Base-by-base conservation (phyloP, 352 stramenopile genomes). In the Phytophthora fragariae region DNA sequence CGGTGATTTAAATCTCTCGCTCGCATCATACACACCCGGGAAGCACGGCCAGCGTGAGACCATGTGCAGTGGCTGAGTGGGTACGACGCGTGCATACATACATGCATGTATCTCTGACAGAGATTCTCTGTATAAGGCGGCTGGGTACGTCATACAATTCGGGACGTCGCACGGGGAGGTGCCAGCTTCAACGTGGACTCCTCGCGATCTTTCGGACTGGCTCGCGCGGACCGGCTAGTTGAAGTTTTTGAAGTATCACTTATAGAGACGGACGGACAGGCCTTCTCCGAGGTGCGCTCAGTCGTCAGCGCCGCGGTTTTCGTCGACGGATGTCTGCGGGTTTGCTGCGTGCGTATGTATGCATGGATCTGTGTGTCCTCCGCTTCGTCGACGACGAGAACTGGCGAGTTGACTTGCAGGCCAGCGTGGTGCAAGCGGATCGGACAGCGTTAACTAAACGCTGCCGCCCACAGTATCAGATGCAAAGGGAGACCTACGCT, bases 151-250 rank as follows among this genome's bases (percentile, higher is more conserved):
- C 68, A 79, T 54, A 31, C 52, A 72, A 71, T 75, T 67, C 37
- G 33, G 31, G 49, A 68, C 62, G 62, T 72, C 72, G 60, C 61
- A 76, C 62, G 39, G 31, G 35, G 39, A 52, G 19, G 54, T 11
- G 31, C 35, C 31, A 58, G 65, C 57, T 62, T 55, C 12, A 57
- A 70, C 53, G 29, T 65, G 62, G 46, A 14, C 57, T 64, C 53
- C 41, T 50, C 53, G 52, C 52, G 65, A 76, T 75, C 62, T 76
- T 76, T 68, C 27, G 50, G 52, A 78, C 70, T 64, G 65, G 62
- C 74, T 78, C 33, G 35, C 50, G 27, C 71, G 74, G 70, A 81
- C 74, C 73, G 73, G 63, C 73, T 80, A 68, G 55, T 77, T 71
- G 59, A 75, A 78, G 66, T 29, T n/a, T 56, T 72, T 71, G 44